A percentile compares a stretch with the other conserved stretches of the same genome.
These are phyloP conservation scores for Naegleria fowleri DNA, from an alignment of 208 protist genomes.

Conservation along the genomic window DNA sequence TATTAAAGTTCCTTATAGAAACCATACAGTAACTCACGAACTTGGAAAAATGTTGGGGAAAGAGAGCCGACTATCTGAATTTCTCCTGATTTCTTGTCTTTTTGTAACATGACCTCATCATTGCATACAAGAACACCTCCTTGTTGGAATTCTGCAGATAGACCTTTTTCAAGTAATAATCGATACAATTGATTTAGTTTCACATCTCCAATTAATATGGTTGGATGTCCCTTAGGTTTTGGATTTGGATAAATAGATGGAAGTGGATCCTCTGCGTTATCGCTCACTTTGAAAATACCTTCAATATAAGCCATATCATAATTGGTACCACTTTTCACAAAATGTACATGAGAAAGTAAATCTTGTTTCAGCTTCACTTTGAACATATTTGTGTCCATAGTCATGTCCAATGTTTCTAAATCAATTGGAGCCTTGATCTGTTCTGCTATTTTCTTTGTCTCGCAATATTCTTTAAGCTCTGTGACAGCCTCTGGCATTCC, in stretches of 20 bases:
- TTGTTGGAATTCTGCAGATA: background rate
- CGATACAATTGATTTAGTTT: background rate
- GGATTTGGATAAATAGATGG: background rate
- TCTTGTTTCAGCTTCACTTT: background rate
- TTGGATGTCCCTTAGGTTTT: background rate
- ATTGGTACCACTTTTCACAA: background rate
- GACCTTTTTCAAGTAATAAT: background rate
- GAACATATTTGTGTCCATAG: slow-evolving; percentile 20
- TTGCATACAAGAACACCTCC: background rate
- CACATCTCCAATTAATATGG: slow-evolving; percentile 25
- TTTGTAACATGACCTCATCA: background rate
- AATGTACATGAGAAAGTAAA: background rate
- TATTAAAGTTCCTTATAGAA: background rate
- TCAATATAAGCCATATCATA: slow-evolving; percentile 17
- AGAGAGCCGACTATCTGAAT: background rate
- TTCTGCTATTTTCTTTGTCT: background rate
- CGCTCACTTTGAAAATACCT: background rate
- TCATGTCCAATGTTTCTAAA: background rate
- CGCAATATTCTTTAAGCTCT: background rate
- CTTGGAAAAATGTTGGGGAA: background rate
- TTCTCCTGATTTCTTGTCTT: background rate
- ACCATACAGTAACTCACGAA: background rate
- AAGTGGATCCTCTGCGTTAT: no score
- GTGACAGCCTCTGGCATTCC: background rate
- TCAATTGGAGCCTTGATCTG: background rate